These are phyloP conservation scores for Triticum monococcum DNA, from an alignment of 176 grass and related monocot species.

Conservation along the genomic window DNA sequence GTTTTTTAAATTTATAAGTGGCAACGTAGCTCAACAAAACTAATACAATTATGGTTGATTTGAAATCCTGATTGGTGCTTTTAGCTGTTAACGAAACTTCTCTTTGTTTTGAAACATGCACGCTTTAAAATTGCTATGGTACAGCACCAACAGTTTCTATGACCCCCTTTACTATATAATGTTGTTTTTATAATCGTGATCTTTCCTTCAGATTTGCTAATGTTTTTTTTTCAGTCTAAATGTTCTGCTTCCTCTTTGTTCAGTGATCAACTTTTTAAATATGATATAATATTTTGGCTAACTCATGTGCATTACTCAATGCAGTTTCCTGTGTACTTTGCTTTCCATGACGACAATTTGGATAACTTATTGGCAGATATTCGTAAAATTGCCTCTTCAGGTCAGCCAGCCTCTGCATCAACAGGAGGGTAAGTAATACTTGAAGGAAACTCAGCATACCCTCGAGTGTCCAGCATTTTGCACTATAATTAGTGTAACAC, in stretches of 20 bases:
- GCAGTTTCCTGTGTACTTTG: conserved; percentile 97
- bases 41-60: background rate
- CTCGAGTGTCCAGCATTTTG: conserved; percentile 9
- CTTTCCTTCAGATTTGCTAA: background rate
- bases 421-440: conserved; percentile 97
- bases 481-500: background rate
- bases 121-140: conserved; percentile 1
- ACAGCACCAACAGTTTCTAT: background rate
- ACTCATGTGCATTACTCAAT: conserved; percentile 27
- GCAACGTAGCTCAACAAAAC: background rate
- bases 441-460: conserved; percentile 9
- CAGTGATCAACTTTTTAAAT: background rate
- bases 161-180: background rate
- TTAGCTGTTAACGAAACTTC: background rate
- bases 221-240: background rate
- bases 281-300: background rate
- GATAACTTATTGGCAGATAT: conserved; percentile 74
- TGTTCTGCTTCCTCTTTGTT: conserved; percentile 8
- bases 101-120: background rate
- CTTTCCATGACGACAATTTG: conserved; percentile 64
- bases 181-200: background rate
- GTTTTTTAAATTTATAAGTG: background rate
- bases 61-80: background rate
- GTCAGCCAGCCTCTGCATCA: conserved; percentile 70
- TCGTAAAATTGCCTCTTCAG: conserved; percentile 63